phyloP scores from a whole-genome alignment of 257 asterid species.

The Nemophila menziesii region DNA sequence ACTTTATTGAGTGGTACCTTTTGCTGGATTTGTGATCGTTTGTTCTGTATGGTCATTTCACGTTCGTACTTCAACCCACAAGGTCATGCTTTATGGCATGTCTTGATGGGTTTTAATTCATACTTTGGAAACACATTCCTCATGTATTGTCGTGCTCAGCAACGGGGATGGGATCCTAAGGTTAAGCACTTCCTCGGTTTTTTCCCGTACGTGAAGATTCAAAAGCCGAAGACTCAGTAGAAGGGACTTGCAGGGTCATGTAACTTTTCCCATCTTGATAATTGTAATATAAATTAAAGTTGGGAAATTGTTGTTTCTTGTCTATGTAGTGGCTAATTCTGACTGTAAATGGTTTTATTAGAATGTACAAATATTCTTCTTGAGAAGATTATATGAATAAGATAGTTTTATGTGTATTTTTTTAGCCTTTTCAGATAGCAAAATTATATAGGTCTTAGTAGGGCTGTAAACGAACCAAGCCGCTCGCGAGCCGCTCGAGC shows the following conservation, averaged over 20 bases:
- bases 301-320: slow-evolving; percentile 30
- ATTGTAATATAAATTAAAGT: slow-evolving; percentile 34
- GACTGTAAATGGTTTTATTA: slow-evolving; percentile 36
- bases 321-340: slow-evolving; percentile 35
- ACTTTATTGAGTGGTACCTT: slow-evolving; percentile 45
- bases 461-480: too few relatives aligned
- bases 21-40: slow-evolving; percentile 72
- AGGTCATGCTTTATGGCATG: slow-evolving; percentile 92
- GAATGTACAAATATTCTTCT: slow-evolving; percentile 24
- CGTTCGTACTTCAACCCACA: slow-evolving; percentile 61
- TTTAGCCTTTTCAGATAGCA: too few relatives aligned
- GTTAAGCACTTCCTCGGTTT: slow-evolving; percentile 46
- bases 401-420: background rate
- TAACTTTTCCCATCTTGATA: slow-evolving; percentile 21
- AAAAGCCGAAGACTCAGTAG: slow-evolving; percentile 79
- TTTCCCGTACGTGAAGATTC: slow-evolving; percentile 68
- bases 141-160: slow-evolving; percentile 95
- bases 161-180: slow-evolving; percentile 76
- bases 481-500: too few relatives aligned
- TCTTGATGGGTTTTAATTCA: slow-evolving; percentile 81
- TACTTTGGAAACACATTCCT: slow-evolving; percentile 77
- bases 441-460: too few relatives aligned
- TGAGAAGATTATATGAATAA: background rate
- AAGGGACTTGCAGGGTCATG: slow-evolving; percentile 6
- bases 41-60: slow-evolving; percentile 44